Conservation (phyloP, 2,329 filamentous ascomycete species). For the Fusarium nanum region DNA sequence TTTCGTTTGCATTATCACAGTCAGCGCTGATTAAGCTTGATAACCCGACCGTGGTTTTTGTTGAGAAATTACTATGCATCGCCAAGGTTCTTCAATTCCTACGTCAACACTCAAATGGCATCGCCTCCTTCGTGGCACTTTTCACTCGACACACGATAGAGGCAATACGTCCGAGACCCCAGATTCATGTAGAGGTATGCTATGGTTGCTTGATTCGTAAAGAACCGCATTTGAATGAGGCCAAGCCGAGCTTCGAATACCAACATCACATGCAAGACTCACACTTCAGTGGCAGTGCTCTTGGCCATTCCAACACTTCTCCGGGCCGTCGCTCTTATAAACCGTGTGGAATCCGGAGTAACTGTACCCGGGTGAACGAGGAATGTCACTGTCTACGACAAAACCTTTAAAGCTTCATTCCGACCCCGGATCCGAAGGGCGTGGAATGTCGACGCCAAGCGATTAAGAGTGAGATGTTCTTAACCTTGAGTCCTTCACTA, state of each 20-base stretch:
- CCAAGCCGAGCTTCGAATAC: neutral
- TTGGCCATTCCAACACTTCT: slow-evolving; percentile 60
- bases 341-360: slow-evolving; percentile 51
- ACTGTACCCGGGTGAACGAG: slow-evolving; percentile 59
- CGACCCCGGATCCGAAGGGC: neutral
- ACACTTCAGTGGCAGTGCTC: slow-evolving; percentile 62
- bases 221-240: neutral
- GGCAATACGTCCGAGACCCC: neutral
- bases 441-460: neutral
- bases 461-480: neutral
- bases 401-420: slow-evolving; percentile 55
- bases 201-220: neutral
- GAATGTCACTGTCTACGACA: slow-evolving; percentile 66
- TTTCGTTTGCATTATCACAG: neutral
- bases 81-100: neutral
- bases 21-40: neutral
- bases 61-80: neutral
- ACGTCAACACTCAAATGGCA: neutral
- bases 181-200: neutral
- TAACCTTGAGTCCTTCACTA: neutral
- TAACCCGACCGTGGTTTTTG: neutral
- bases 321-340: slow-evolving; percentile 59
- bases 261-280: slow-evolving; percentile 56
- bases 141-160: neutral
- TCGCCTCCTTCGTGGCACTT: neutral